These are phyloP conservation scores for Pythium periplocum DNA, from an alignment of 352 stramenopile genomes.

Conservation along the genomic window DNA sequence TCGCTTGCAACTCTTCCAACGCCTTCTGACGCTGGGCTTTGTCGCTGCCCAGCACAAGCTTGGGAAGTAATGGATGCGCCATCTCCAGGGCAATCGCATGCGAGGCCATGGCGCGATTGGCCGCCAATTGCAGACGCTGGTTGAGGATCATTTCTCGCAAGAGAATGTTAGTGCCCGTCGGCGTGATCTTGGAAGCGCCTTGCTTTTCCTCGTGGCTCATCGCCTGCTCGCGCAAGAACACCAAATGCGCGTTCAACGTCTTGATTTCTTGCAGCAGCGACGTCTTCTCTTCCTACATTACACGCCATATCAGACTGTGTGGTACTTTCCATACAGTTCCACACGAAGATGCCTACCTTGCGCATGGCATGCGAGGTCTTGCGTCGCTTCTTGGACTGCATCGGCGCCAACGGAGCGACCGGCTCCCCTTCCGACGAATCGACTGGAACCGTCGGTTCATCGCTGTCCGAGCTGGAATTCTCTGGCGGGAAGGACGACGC, in stretches of 20 bases:
- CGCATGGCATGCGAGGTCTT: too few species aligned
- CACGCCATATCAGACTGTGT: too few species aligned
- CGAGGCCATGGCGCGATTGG: not conserved
- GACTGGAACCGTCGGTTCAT: too few species aligned
- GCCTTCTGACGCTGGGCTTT: not conserved
- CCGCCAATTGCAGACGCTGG: not conserved
- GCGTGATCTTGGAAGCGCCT: too few species aligned
- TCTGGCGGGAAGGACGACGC: too few species aligned
- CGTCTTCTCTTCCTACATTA: not conserved
- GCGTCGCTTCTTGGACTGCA: too few species aligned
- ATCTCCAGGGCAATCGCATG: not conserved
- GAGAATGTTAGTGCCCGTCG: not conserved
- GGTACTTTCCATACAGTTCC: too few species aligned
- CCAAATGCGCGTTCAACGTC: not conserved
- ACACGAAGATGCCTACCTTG: too few species aligned
- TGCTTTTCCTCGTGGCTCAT: not conserved
- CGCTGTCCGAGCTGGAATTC: too few species aligned
- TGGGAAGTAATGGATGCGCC: not conserved
- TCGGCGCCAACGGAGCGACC: too few species aligned
- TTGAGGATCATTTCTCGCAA: not conserved
- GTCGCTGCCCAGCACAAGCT: not conserved
- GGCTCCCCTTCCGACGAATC: too few species aligned
- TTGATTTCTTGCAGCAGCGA: not conserved
- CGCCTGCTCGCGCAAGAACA: not conserved
- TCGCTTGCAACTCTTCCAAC: not conserved